phyloP scores from a whole-genome alignment of 768 basidiomycete genomes.

The Gymnopilus junonius region DNA sequence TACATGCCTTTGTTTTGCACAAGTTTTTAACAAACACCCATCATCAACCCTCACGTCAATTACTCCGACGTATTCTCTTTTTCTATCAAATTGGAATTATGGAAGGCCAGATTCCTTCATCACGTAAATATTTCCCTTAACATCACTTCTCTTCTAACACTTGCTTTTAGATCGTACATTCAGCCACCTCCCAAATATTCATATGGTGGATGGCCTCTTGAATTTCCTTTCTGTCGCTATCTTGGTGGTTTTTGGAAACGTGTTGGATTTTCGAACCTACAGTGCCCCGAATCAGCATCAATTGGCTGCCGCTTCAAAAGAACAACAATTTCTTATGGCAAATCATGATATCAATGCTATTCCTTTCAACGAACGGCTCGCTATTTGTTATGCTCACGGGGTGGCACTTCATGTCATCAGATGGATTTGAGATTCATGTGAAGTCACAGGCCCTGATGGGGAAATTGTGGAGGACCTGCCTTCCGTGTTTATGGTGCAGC shows the following conservation, averaged over 20 bases:
- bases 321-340: background rate
- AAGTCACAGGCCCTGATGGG: background rate
- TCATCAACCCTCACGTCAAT: background rate
- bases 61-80: constrained; percentile 1
- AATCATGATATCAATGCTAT: constrained; percentile 8
- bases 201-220: constrained; percentile 1
- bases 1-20: constrained; percentile 4
- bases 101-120: background rate
- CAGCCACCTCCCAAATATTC: background rate
- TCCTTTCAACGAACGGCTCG: background rate
- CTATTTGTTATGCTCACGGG: constrained; percentile 5
- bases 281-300: constrained; percentile 5
- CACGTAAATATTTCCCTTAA: background rate
- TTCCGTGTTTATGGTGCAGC: background rate
- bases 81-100: background rate
- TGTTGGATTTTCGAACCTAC: constrained; percentile 10
- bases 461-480: background rate
- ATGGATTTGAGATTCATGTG: constrained; percentile 1
- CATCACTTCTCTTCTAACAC: background rate
- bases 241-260: constrained; percentile 10
- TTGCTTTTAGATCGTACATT: background rate
- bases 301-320: background rate
- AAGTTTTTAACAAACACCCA: constrained; percentile 1
- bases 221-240: constrained; percentile 8
- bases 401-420: constrained; percentile 2